phyloP scores from a whole-genome alignment of 441 rosid species.

The Erodium trifolium region DNA sequence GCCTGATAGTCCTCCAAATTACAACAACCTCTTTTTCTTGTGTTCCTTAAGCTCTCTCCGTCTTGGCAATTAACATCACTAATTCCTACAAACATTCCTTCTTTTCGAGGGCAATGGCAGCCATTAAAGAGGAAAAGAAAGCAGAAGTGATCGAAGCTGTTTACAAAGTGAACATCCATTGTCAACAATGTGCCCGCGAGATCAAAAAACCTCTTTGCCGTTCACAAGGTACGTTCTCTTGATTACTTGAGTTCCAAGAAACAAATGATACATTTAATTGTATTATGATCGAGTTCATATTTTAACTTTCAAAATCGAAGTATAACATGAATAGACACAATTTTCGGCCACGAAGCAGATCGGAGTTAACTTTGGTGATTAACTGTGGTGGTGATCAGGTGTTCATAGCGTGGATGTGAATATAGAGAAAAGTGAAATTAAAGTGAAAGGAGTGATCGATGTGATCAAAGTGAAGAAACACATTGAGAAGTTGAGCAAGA shows the following conservation, averaged over 20 bases:
- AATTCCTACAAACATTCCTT: not conserved
- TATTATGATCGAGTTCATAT: too few species aligned
- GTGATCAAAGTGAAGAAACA: conserved; percentile 44
- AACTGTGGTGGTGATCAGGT: conserved; percentile 28
- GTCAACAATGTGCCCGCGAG: conserved; percentile 55
- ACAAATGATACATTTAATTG: too few species aligned
- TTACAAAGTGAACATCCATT: conserved; percentile 67
- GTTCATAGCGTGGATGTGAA: conserved; percentile 50
- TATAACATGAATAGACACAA: too few species aligned
- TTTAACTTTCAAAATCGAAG: too few species aligned
- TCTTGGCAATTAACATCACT: not conserved
- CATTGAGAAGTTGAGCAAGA: conserved; percentile 52
- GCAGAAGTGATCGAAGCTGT: conserved; percentile 41
- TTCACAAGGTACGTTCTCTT: conserved; percentile 30
- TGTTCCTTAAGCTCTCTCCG: not conserved
- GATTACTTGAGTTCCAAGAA: too few species aligned
- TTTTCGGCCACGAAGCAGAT: too few species aligned
- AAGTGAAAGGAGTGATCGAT: conserved; percentile 60
- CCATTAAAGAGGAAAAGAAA: conserved; percentile 32
- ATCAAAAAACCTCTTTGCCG: conserved; percentile 55
- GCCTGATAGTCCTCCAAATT: not conserved
- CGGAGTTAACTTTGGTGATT: too few species aligned
- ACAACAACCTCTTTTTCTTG: not conserved
- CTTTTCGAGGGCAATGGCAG: conserved; percentile 27
- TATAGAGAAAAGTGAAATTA: conserved; percentile 52